Conservation (phyloP, 768 basidiomycete genomes). For the Lenzites betulinus region DNA sequence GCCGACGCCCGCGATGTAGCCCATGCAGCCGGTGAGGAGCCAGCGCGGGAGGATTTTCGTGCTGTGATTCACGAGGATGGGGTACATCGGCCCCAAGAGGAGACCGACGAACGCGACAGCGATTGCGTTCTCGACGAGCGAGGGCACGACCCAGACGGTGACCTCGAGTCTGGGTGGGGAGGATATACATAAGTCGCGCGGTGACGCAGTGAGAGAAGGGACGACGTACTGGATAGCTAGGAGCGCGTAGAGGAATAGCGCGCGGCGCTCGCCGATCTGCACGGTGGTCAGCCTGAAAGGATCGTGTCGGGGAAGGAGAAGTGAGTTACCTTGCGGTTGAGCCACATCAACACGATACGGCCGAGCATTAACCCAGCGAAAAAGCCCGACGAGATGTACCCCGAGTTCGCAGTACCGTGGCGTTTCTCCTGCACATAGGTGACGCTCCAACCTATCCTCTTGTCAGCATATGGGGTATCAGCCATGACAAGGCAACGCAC, state of each 20-base stretch:
- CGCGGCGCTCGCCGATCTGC: constrained; percentile 31
- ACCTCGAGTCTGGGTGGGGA: constrained; percentile 19
- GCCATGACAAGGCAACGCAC: constrained; percentile 19
- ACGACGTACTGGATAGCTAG: constrained; percentile 28
- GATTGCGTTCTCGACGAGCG: constrained; percentile 51
- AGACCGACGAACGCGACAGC: constrained; percentile 39
- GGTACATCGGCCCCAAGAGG: constrained; percentile 54
- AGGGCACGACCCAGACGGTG: constrained; percentile 54
- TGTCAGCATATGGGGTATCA: neutral
- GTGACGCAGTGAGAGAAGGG: constrained; percentile 13
- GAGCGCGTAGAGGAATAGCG: constrained; percentile 30
- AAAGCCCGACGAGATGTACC: constrained; percentile 47
- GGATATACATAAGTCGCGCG: neutral
- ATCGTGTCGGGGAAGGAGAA: no score
- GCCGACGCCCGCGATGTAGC: constrained; percentile 46
- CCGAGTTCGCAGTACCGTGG: constrained; percentile 38
- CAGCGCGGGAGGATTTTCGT: constrained; percentile 69
- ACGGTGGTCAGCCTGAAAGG: neutral
- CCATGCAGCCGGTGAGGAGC: constrained; percentile 59
- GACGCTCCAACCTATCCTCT: constrained; percentile 43
- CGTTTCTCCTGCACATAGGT: constrained; percentile 44
- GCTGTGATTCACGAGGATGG: constrained; percentile 67
- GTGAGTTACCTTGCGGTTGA: constrained; percentile 27
- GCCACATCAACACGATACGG: constrained; percentile 28
- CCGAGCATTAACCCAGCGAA: constrained; percentile 38